Evolutionary conservation across 352 stramenopile species (phyloP), one percentile per base, ranked within the genome.

Genomic region (Pythium vanterpoolii): DNA sequence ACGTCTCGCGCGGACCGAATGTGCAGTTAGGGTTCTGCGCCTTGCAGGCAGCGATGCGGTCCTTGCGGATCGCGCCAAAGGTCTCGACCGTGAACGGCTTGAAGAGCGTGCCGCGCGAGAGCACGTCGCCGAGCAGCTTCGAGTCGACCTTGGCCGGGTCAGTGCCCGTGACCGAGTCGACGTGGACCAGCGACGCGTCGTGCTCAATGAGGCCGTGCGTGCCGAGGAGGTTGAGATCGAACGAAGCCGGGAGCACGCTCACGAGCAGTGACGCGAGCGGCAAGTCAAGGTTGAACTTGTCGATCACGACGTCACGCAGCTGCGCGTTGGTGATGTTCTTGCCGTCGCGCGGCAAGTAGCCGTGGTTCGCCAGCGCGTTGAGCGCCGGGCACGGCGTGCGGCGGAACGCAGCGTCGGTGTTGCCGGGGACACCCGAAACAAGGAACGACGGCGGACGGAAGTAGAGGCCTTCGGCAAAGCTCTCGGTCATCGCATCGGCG

Each of bases 321-420:
- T 68, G n/a, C 26, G 34, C 28, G 11, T 50, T 49, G 19, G 62
- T 73, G 45, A 85, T 58, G 54, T 76, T 72, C 53, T 77, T 73
- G 48, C 74, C 73, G 39, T 74, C 69, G n/a, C 75, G 75, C 7
- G 74, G 72, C 4, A 87, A 34, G 56, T 80, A 73, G 26, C 71
- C 74, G 64, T 87, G 74, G 68, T 87, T 87, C 30, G 74, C 72
- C 14, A 87, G 59, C 19, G 74, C 61, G 55, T 87, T 87, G 53
- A 87, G 61, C 26, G 50, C 68, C 0, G 77, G 77, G 47, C 77
- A 87, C n/a, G 77, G 77, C 16, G 60, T 74, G 21, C 73, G 71
- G 19, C 60, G 65, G 61, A 70, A 83, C 3, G 57, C 4, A 34
- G 63, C 30, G 63, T 57, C 47, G 45, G 53, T 42, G 10, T 51